Conservation (phyloP, 2,329 filamentous ascomycete genomes). For the Apiospora saccharicola region DNA sequence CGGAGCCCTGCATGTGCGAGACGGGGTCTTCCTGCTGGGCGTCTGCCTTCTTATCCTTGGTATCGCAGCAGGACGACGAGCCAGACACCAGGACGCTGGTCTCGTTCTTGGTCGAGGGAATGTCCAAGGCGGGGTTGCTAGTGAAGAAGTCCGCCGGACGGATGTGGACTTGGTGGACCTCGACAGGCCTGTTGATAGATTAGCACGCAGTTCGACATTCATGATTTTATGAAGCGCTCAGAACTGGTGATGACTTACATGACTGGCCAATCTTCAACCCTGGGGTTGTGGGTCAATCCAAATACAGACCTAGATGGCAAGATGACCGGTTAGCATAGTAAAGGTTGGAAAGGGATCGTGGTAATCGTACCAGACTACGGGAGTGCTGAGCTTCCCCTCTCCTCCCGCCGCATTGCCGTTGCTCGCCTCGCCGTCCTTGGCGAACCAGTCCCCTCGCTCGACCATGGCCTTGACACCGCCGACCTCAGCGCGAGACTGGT, state of each 20-base stretch:
- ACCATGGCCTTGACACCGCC: constrained; percentile 57
- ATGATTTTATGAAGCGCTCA: too few species aligned
- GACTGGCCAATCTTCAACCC: constrained; percentile 59
- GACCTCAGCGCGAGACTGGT: constrained; percentile 52
- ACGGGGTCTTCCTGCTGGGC: constrained; percentile 7
- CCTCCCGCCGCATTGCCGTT: constrained; percentile 27
- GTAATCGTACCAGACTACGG: constrained; percentile 54
- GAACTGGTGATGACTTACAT: constrained; percentile 48
- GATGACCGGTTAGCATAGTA: too few species aligned
- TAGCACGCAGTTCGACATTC: not conserved
- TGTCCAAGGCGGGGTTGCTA: constrained; percentile 55
- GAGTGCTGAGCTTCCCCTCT: constrained; percentile 52
- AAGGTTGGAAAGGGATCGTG: too few species aligned
- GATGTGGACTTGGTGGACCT: constrained; percentile 55
- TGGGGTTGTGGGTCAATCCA: constrained; percentile 56
- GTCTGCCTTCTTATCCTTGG: not conserved
- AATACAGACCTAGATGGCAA: constrained; percentile 45
- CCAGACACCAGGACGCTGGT: constrained; percentile 50
- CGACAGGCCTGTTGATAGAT: constrained; percentile 50
- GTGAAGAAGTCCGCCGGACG: constrained; percentile 56
- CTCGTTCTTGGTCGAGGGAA: constrained; percentile 47
- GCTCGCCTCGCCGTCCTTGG: constrained; percentile 35
- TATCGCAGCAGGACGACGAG: constrained; percentile 37
- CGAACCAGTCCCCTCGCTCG: constrained; percentile 55
- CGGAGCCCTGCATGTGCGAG: constrained; percentile 1